Percentiles rank a stretch among this genome's conserved stretches.
These are phyloP conservation scores for Lactifluus piperatus DNA, from an alignment of 768 basidiomycete species.

Conservation along the genomic window DNA sequence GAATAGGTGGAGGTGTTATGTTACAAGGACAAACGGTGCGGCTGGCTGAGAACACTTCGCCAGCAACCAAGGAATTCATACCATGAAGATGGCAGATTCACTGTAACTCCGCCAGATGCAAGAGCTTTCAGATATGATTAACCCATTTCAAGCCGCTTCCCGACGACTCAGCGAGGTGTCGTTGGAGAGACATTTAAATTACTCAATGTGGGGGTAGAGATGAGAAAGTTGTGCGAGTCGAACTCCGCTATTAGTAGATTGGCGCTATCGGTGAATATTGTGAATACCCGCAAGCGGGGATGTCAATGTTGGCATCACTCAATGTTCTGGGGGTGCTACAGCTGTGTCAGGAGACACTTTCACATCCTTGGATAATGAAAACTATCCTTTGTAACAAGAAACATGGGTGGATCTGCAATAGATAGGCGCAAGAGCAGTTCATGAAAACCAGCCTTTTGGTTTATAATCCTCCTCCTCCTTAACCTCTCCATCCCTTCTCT, in stretches of 20 bases:
- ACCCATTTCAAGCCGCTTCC: no score
- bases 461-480: conserved; percentile 36
- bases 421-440: neutral
- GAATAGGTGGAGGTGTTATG: neutral
- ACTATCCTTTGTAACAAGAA: neutral
- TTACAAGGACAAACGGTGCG: neutral
- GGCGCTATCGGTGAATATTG: no score
- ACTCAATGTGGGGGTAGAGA: no score
- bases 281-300: no score
- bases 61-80: conserved; percentile 6
- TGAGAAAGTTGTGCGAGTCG: no score
- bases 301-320: no score
- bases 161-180: no score
- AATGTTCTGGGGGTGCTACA: neutral
- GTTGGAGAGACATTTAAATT: no score
- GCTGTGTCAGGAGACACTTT: neutral
- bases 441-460: conserved; percentile 51
- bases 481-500: conserved; percentile 56
- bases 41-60: neutral
- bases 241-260: no score
- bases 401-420: neutral
- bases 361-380: neutral
- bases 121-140: no score
- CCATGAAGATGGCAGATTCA: neutral
- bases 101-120: neutral